These are phyloP conservation scores for Dioszegia crocea DNA, from an alignment of 768 basidiomycete species.

Conservation along the genomic window DNA sequence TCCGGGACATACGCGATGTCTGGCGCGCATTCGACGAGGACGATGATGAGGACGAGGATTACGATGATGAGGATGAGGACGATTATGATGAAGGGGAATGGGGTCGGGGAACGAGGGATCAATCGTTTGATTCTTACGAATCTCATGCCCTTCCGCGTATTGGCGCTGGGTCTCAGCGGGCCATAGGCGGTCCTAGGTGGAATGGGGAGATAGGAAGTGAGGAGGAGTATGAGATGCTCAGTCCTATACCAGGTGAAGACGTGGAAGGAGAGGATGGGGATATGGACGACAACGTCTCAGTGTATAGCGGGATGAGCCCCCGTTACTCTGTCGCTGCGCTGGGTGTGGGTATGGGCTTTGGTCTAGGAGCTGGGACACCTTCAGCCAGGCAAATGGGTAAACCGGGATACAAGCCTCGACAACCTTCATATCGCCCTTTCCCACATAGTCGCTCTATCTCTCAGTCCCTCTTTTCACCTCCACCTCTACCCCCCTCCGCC, in stretches of 20 bases:
- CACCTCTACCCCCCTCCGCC: neutral
- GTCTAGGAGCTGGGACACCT: neutral
- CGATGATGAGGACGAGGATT: constrained; percentile 57
- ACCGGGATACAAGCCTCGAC: constrained; percentile 1
- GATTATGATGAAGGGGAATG: constrained; percentile 60
- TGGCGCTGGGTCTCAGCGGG: neutral
- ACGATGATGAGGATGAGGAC: constrained; percentile 72
- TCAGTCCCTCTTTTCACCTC: constrained; percentile 3
- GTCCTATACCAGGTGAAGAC: constrained; percentile 7
- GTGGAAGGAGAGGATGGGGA: constrained; percentile 6
- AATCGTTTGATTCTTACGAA: constrained; percentile 8
- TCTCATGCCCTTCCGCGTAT: neutral
- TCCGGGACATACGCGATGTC: constrained; percentile 88
- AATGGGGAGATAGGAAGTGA: constrained; percentile 50
- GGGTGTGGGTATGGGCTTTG: constrained; percentile 18
- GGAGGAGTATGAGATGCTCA: constrained; percentile 21
- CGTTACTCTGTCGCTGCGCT: constrained; percentile 23
- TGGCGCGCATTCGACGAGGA: constrained; percentile 84
- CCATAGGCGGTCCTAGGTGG: constrained; percentile 58
- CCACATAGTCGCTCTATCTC: constrained; percentile 3
- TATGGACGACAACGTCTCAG: constrained; percentile 8
- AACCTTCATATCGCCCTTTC: neutral
- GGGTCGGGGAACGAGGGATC: constrained; percentile 6
- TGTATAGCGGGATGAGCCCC: constrained; percentile 24
- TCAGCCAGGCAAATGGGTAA: neutral